Evolutionary conservation across 768 basidiomycete genomes (phyloP), one percentile per base, ranked within the genome.

Genomic region (Boletus huronensis): DNA sequence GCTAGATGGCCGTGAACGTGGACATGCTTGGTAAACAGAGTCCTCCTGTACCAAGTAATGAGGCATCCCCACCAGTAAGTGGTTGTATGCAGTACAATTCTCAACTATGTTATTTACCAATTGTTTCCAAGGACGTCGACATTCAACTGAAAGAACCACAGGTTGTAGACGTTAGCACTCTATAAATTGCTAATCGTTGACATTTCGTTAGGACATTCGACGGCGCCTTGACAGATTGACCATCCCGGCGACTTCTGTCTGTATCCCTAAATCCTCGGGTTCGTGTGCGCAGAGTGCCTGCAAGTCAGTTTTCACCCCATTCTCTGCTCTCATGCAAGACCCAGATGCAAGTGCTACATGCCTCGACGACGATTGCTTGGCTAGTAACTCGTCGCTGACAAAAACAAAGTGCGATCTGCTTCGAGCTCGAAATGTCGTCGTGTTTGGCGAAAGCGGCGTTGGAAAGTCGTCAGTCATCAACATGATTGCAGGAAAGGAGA

Each of bases 381-480:
- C 45, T 45, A 32, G 32, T 32, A 34, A 56, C 26, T 44, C 8
- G 26, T 35, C 41, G 14, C 10, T 46, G 41, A 56, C 38, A 45
- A 54, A 50, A 35, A 39, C 17, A 23, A 55, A 65, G 64, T 26
- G 19, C 23, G 26, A 32, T 14, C 36, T 10, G 16, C 48, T 10
- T 42, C 61, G 36, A 36, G 17, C 48, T 48, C 64, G 61, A 32
- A 77, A 77, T 52, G 47, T 77, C 36, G 64, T 78, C 28, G 46
- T 78, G 6, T 78, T 78, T 51, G 76, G 77, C 6, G 72, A 77
- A 54, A 69, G 69, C 6, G 75, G 77, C 10, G 50, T 64, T 14
- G 71, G 72, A 34, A 78, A 78, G 53, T 77, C 75, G 48, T 75
- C 73, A 0, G 57, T 77, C 32, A 64, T 78, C 57, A 78, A 77